Percentiles rank a stretch among this genome's conserved stretches.
These are phyloP conservation scores for Ganoderma boninense DNA, from an alignment of 1,284 basidiomycete species.

Conservation along the genomic window DNA sequence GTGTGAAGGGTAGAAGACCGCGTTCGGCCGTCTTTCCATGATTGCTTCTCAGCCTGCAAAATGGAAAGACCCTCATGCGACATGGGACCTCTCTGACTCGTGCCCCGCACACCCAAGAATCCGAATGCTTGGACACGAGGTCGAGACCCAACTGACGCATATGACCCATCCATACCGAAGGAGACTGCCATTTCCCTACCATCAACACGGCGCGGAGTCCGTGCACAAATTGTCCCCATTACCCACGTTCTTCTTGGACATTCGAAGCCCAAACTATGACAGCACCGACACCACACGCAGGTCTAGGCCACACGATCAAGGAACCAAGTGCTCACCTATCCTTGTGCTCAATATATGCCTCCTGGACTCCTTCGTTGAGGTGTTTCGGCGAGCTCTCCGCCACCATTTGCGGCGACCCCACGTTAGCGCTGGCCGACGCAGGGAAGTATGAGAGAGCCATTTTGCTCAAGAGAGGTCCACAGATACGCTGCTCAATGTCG, in stretches of 20 bases:
- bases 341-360: conserved; percentile 75
- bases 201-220: neutral
- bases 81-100: neutral
- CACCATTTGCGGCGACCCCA: conserved; percentile 30
- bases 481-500: conserved; percentile 28
- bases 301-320: conserved; percentile 1
- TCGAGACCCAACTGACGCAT: neutral
- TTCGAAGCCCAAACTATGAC: neutral
- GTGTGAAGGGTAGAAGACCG: neutral
- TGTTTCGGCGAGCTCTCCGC: conserved; percentile 36
- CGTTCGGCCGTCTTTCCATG: neutral
- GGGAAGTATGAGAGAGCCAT: conserved; percentile 42
- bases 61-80: neutral
- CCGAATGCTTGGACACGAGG: neutral
- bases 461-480: conserved; percentile 29
- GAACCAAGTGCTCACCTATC: conserved; percentile 59
- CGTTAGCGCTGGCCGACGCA: conserved; percentile 22
- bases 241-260: neutral
- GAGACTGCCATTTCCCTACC: neutral
- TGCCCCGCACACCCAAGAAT: neutral
- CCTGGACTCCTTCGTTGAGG: conserved; percentile 67
- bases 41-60: neutral
- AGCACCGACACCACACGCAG: neutral
- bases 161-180: neutral
- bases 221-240: neutral